phyloP scores from a whole-genome alignment of 108 stramenopile genomes.

The Nitzschia sp. region DNA sequence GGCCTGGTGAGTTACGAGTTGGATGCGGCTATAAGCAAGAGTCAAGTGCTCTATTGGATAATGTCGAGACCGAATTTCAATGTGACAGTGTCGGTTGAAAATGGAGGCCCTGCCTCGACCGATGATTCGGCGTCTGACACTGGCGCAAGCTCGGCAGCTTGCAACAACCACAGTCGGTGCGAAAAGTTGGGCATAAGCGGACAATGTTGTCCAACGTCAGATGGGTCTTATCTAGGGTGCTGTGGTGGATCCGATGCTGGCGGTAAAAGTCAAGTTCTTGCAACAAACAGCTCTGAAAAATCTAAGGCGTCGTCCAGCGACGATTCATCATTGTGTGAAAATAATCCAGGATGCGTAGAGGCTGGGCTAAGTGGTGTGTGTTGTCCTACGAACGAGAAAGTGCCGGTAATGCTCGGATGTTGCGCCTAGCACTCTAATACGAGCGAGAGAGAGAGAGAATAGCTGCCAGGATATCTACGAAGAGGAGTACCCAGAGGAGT shows the following conservation, averaged over 20 bases:
- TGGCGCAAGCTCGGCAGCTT: slow-evolving; percentile 11
- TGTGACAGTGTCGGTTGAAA: slow-evolving; percentile 6
- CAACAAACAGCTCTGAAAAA: no score
- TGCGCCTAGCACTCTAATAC: no score
- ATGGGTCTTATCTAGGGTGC: slow-evolving; percentile 35
- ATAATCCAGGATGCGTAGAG: slow-evolving; percentile 32
- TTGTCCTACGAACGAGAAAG: slow-evolving; percentile 46
- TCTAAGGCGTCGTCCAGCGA: background rate
- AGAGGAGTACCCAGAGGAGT: no score
- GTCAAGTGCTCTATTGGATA: slow-evolving; percentile 78
- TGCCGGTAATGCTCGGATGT: slow-evolving; percentile 27
- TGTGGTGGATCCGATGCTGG: slow-evolving; percentile 19
- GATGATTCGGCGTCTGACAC: slow-evolving; percentile 3
- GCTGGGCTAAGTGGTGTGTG: slow-evolving; percentile 42
- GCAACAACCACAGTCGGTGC: slow-evolving; percentile 30
- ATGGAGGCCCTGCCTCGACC: background rate
- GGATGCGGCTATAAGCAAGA: slow-evolving; percentile 79
- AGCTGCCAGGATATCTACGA: no score
- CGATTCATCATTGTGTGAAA: slow-evolving; percentile 34
- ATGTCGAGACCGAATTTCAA: slow-evolving; percentile 60
- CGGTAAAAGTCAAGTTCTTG: background rate
- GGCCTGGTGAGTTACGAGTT: slow-evolving; percentile 60
- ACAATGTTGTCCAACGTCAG: slow-evolving; percentile 43
- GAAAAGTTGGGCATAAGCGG: slow-evolving; percentile 26
- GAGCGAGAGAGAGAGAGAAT: no score